Evolutionary conservation across 257 asterid genomes (phyloP).

Genomic region (Petunia axillaris): DNA sequence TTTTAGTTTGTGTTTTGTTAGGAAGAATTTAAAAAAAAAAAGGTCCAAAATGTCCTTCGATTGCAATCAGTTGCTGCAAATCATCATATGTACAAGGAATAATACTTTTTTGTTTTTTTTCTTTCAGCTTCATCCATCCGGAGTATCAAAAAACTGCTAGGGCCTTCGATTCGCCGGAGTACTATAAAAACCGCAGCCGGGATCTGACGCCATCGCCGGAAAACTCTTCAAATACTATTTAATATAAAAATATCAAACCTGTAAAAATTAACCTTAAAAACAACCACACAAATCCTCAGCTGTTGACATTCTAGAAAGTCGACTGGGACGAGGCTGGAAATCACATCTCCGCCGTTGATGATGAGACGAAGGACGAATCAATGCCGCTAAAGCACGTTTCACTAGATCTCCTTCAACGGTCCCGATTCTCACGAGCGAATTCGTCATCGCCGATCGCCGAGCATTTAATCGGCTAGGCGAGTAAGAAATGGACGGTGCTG

Average conservation of each 20-base stretch:
- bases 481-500: constrained; percentile 47
- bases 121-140: background rate
- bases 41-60: constrained; percentile 31
- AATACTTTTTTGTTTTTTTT: background rate
- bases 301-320: constrained; percentile 65
- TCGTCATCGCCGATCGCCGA: constrained; percentile 91
- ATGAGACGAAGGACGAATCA: constrained; percentile 82
- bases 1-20: background rate
- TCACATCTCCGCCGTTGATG: constrained; percentile 70
- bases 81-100: constrained; percentile 34
- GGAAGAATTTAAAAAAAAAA: background rate
- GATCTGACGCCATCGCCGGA: constrained; percentile 30
- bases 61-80: constrained; percentile 34
- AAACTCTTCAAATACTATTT: background rate
- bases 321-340: constrained; percentile 63
- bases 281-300: constrained; percentile 39
- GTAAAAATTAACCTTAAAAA: constrained; percentile 10
- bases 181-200: constrained; percentile 38
- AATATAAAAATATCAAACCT: constrained; percentile 45
- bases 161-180: constrained; percentile 32
- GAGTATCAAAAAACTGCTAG: constrained; percentile 32
- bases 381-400: constrained; percentile 72
- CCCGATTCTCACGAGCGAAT: constrained; percentile 78
- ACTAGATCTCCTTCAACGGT: constrained; percentile 84
- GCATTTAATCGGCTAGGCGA: constrained; percentile 67